phyloP scores from a whole-genome alignment of 305 asterid genomes.

The Fraxinus xanthoxyloides region DNA sequence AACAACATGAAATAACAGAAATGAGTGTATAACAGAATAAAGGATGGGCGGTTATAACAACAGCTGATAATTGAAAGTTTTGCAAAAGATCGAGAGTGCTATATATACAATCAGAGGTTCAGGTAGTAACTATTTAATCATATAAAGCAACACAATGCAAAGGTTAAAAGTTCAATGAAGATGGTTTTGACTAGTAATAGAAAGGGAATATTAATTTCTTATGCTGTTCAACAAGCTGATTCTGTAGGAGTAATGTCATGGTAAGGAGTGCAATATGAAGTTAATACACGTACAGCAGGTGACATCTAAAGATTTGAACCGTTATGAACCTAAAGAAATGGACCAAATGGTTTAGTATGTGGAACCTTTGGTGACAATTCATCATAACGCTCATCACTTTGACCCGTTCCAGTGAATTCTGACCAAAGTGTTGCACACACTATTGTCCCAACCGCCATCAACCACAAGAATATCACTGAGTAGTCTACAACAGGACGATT shows the following conservation, averaged over 20 bases:
- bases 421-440: constrained; percentile 86
- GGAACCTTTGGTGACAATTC: constrained; percentile 62
- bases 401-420: constrained; percentile 60
- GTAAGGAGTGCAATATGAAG: not conserved
- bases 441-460: constrained; percentile 96
- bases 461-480: constrained; percentile 81
- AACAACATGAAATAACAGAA: not conserved
- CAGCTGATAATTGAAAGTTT: not conserved
- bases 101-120: not conserved
- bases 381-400: constrained; percentile 56
- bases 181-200: not conserved
- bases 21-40: not conserved
- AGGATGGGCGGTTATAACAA: not conserved
- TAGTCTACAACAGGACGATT: constrained; percentile 76
- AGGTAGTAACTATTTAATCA: not conserved
- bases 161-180: not conserved
- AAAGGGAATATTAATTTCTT: not conserved
- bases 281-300: not conserved
- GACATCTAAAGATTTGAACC: not conserved
- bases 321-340: constrained; percentile 20
- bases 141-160: not conserved
- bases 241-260: not conserved
- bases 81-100: not conserved
- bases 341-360: not conserved
- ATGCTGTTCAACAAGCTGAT: not conserved